A percentile compares a stretch with the other conserved stretches of the same genome.
Conservation (phyloP, 169 alveolate species). For the Toxoplasma gondii region DNA sequence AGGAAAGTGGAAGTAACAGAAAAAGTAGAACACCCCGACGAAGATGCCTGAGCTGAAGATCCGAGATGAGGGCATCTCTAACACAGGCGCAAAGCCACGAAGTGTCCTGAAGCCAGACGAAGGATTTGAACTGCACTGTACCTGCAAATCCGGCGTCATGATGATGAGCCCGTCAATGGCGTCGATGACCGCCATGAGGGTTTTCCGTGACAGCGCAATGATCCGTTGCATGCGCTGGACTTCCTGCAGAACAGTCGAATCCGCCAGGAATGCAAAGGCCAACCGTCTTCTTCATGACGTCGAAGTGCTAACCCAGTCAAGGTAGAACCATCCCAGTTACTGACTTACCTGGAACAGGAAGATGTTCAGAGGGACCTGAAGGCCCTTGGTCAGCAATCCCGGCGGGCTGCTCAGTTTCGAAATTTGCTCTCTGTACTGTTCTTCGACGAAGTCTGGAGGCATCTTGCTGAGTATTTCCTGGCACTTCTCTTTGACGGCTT, state of each 20-base stretch:
- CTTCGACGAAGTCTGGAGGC: constrained; percentile 91
- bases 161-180: constrained; percentile 95
- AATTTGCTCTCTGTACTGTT: constrained; percentile 88
- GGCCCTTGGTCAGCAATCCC: constrained; percentile 83
- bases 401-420: constrained; percentile 89
- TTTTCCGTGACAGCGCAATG: constrained; percentile 89
- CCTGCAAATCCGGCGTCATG: constrained; percentile 93
- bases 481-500: constrained; percentile 91
- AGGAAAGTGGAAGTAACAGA: background rate
- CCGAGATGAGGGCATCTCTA: background rate
- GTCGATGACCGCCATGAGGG: constrained; percentile 87
- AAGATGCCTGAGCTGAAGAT: background rate
- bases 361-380: constrained; percentile 94
- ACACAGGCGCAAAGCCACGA: background rate
- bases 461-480: constrained; percentile 85
- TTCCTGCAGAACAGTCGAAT: constrained; percentile 82
- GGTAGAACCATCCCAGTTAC: background rate
- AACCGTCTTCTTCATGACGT: background rate
- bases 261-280: background rate
- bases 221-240: constrained; percentile 93
- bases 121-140: background rate
- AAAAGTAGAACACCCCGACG: background rate
- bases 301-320: background rate
- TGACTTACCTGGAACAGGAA: constrained; percentile 83
- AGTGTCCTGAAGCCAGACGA: background rate